Base-by-base conservation (phyloP, 345 rosid species). In the Populus nigra region DNA sequence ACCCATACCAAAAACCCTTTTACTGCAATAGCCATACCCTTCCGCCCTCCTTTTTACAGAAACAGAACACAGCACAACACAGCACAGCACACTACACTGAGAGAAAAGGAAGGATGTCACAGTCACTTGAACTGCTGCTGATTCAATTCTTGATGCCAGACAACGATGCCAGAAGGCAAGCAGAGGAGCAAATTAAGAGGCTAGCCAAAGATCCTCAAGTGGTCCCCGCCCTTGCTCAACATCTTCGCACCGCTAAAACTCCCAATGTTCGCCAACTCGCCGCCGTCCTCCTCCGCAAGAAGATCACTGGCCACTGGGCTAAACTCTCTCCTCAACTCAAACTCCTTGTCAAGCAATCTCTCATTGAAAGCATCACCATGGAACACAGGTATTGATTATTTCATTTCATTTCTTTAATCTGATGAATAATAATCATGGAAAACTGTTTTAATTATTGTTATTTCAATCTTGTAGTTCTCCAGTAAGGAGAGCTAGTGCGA, bases 91-190 rank as follows among this genome's bases (percentile, higher is more conserved):
- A 41, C 12, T 12, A 10, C 45, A 10, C 47, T 11, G 47, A 43
- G 47, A 43, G 47, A 10, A 11, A 22, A 39, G 66, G 39, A 35
- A 73, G 35, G 41, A 96, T 96, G 99, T 92, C 98, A 55, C 99
- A 96, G 73, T 94, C 99, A 61, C 89, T 96, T 2, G 99, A 96
- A 76, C 83, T 96, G 73, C 75, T 96, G 75, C 76, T 96, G 89
- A 96, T 96, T 81, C 99, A 96, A 61, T 96, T 96, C 85, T 83
- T 96, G 83, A 96, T 96, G 99, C 99, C 99, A 7, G 99, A 96
- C 86, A 96, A 96, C 77, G 99, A 96, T 80, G 98, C 98, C 12
- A 87, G 99, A 27, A 84, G 97, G 71, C 98, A 96, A 81, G 99
- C 99, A 11, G 99, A 96, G 86, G 99, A 96, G 84, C 99, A 93